Conservation (phyloP, 2,329 filamentous ascomycete species). For the Fusarium caatingaense region DNA sequence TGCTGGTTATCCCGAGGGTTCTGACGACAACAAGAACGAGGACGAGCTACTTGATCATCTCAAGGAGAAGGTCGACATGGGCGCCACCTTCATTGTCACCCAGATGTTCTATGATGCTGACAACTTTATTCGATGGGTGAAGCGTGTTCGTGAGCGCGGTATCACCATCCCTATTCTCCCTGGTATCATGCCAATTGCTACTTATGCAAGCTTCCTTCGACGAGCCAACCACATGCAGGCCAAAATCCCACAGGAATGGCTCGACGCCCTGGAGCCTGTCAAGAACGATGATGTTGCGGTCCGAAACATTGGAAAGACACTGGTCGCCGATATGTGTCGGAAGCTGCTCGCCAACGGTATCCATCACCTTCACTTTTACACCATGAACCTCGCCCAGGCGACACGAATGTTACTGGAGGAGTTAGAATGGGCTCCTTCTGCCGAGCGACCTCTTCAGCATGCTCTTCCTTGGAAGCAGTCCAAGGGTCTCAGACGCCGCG, state of each 20-base stretch:
- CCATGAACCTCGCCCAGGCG: constrained; percentile 97
- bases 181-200: constrained; percentile 90
- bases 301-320: constrained; percentile 84
- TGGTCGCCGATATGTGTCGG: constrained; percentile 91
- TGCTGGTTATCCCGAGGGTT: constrained; percentile 95
- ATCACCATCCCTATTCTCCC: constrained; percentile 86
- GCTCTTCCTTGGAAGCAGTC: constrained; percentile 97
- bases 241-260: constrained; percentile 83
- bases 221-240: constrained; percentile 92
- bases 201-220: constrained; percentile 91
- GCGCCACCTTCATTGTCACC: constrained; percentile 92
- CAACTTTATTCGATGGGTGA: constrained; percentile 91
- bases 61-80: constrained; percentile 97
- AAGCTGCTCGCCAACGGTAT: constrained; percentile 86
- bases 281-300: constrained; percentile 98
- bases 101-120: constrained; percentile 99
- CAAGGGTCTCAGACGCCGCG: constrained; percentile 85
- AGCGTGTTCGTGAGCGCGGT: constrained; percentile 84
- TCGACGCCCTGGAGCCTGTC: constrained; percentile 84
- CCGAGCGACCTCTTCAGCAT: constrained; percentile 83
- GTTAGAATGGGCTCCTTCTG: constrained; percentile 81
- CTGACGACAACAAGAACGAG: constrained; percentile 90
- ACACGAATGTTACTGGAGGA: constrained; percentile 95
- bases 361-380: constrained; percentile 95
- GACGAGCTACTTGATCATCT: constrained; percentile 89